Percentiles rank a stretch among this genome's conserved stretches.
These are phyloP conservation scores for Phytophthora cactorum DNA, from an alignment of 352 stramenopile genomes.

Conservation along the genomic window DNA sequence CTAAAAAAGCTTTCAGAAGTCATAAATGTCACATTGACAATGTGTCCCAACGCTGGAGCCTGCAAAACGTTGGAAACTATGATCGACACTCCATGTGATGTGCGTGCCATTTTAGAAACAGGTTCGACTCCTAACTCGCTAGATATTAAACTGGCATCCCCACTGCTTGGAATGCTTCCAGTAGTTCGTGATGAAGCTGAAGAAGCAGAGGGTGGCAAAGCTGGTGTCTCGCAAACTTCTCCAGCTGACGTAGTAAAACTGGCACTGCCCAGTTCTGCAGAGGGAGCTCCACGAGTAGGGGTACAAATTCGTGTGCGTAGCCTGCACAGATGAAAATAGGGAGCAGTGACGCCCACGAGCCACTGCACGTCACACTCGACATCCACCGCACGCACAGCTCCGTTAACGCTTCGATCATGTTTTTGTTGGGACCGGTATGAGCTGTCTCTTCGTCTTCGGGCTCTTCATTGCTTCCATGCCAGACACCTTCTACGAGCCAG, in stretches of 20 bases:
- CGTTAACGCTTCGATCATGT: constrained; percentile 3
- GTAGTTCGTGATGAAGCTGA: constrained; percentile 24
- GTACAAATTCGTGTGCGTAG: constrained; percentile 25
- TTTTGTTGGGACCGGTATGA: background rate
- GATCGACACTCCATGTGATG: too few relatives aligned
- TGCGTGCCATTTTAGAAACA: too few relatives aligned
- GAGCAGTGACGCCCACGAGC: constrained; percentile 3
- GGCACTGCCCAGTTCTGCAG: constrained; percentile 1
- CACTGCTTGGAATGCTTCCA: too few relatives aligned
- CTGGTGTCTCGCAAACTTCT: constrained; percentile 19
- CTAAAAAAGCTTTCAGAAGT: too few relatives aligned
- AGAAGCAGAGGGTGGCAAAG: constrained; percentile 6
- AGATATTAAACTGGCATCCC: too few relatives aligned
- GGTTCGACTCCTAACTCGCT: too few relatives aligned
- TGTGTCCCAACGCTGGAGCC: too few relatives aligned
- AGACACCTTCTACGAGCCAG: background rate
- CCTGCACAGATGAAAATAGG: constrained; percentile 25
- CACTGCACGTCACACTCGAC: background rate
- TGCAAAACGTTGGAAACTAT: too few relatives aligned
- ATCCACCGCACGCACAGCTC: constrained; percentile 26
- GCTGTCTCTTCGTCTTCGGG: constrained; percentile 9
- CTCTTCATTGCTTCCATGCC: background rate
- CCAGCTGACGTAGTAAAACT: constrained; percentile 8
- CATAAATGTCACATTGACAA: too few relatives aligned
- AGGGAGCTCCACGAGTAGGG: constrained; percentile 25